Conservation (phyloP, 192 early-diverging fungal species). For the Neocallimastix lanati region DNA sequence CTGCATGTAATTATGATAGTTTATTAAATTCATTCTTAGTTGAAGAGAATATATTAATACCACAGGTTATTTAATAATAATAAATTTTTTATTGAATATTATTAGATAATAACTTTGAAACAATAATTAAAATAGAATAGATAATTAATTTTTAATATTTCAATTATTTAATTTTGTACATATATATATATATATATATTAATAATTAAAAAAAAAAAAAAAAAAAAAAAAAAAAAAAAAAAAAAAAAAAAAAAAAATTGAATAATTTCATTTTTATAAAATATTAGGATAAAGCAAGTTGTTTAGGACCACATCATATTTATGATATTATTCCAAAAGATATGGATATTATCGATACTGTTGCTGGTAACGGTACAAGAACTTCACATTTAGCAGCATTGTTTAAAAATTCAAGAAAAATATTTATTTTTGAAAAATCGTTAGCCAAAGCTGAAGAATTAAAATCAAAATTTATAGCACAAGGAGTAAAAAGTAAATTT, state of each 20-base stretch:
- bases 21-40: constrained; percentile 17
- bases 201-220: too few species aligned
- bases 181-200: too few species aligned
- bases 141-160: too few species aligned
- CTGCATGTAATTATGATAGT: constrained; percentile 10
- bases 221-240: too few species aligned
- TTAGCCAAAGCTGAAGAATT: not conserved
- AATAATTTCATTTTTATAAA: not conserved
- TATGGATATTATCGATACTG: constrained; percentile 15
- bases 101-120: too few species aligned
- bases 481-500: constrained; percentile 9
- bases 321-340: not conserved
- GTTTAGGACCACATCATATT: constrained; percentile 16
- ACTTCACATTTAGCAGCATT: not conserved
- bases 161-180: too few species aligned
- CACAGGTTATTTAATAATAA: constrained; percentile 9
- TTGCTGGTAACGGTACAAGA: constrained; percentile 22
- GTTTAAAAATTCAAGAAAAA: not conserved
- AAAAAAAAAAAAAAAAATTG: not conserved
- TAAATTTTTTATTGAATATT: too few species aligned
- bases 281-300: constrained; percentile 18
- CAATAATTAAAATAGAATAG: too few species aligned
- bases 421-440: not conserved
- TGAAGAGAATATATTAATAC: constrained; percentile 18
- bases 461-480: not conserved